Evolutionary conservation across 768 basidiomycete genomes (phyloP).

Genomic region (Russula sp.): DNA sequence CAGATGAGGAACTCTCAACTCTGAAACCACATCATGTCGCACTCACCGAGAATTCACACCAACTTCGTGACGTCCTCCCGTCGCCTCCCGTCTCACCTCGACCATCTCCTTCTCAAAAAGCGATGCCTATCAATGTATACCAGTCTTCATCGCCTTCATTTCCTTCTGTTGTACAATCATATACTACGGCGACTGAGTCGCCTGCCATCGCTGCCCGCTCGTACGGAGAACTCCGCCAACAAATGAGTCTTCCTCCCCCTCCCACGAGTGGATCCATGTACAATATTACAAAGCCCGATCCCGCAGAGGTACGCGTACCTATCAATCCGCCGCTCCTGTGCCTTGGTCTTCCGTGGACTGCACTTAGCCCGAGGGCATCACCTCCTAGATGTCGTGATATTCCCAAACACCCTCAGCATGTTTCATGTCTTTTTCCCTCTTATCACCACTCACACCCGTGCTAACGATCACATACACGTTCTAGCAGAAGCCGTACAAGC

Average conservation of each 20-base stretch:
- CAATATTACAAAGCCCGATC: not conserved
- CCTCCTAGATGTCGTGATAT: not conserved
- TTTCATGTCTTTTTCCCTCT: not conserved
- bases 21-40: not conserved
- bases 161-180: conserved; percentile 2
- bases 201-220: not conserved
- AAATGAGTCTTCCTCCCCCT: not conserved
- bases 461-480: not conserved
- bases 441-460: not conserved
- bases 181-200: not conserved
- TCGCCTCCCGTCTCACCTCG: conserved; percentile 12
- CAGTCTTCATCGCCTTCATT: not conserved
- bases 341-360: not conserved
- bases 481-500: not conserved
- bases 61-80: conserved; percentile 13
- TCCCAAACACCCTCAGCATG: not conserved
- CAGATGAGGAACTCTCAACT: not conserved
- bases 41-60: not conserved
- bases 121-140: not conserved
- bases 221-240: conserved; percentile 5
- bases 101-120: not conserved
- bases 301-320: conserved; percentile 5
- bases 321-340: not conserved
- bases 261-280: not conserved
- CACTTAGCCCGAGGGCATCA: not conserved